These are phyloP conservation scores for Scortechinia acanthostroma DNA, from an alignment of 2,329 filamentous ascomycete genomes.

Conservation along the genomic window DNA sequence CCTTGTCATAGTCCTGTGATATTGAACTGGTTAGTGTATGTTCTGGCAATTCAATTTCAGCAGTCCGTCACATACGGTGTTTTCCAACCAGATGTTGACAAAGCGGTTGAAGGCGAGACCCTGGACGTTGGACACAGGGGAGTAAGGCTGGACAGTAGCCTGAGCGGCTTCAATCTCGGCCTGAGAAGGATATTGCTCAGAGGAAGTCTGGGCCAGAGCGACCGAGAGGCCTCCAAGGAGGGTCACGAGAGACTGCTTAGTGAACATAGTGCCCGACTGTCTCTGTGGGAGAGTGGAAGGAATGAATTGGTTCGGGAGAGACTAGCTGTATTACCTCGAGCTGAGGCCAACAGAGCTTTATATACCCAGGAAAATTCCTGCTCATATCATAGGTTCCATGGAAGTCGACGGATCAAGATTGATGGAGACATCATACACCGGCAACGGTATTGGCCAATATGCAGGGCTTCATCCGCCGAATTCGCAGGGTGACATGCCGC, in stretches of 20 bases:
- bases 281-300: not conserved
- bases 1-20: not conserved
- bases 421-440: no score
- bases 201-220: not conserved
- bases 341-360: no score
- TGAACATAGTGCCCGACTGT: not conserved
- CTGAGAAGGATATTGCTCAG: not conserved
- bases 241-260: not conserved
- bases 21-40: no score
- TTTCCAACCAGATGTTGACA: constrained; percentile 72
- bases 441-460: no score
- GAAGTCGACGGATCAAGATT: no score
- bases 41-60: not conserved
- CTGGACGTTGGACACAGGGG: constrained; percentile 55
- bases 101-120: constrained; percentile 70
- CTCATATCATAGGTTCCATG: no score
- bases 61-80: constrained; percentile 20
- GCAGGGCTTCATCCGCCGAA: no score
- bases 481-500: no score
- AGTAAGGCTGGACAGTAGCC: constrained; percentile 51
- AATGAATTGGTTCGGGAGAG: not conserved
- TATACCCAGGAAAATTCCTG: no score
- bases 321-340: not conserved
- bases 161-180: constrained; percentile 41
- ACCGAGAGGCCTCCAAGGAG: not conserved